Evolutionary conservation across 805 yeast genomes (phyloP), one percentile per base, ranked within the genome.

Genomic region (Candida maris): DNA sequence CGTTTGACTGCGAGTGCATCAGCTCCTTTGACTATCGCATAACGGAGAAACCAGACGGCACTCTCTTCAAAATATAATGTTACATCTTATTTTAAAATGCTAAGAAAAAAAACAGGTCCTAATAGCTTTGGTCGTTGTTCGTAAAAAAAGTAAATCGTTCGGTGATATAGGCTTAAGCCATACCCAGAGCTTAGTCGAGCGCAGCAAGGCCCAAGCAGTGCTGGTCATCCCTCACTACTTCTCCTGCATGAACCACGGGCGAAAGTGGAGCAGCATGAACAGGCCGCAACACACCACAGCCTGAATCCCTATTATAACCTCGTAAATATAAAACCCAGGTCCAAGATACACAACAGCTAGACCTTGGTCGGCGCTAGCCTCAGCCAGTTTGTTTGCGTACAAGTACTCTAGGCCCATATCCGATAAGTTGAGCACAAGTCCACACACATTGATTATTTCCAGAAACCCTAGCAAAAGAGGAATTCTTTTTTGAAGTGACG

Each of bases 1-100:
- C 62, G 24, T 51, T 53, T 10, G 68, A 67, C 10, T 29, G 42
- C 25, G 82, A 77, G 44, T 57, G 70, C 27, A 75, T 85, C 27
- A 70, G 71, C 45, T 73, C 80, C 13, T 68, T 81, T 45, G 75
- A 82, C 51, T 85, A 83, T 62, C 75, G 82, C 50, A 60, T 82
- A 38, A 77, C 83, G 3, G 81, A 70, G 54, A 68, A 66, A 49
- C 88, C 89, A 3, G 75, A 70, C 22, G 79, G 72, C 44, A 51
- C 73, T 4, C 43, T 71, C 27, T 60, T 47, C 38, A 42, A 37
- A 19, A 29, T 47, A 19, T 46, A 39, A 25, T 22, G 5, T 16
- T 18, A 16, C 14, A 9, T 8, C 20, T 17, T 28, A 17, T 8
- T 26, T 14, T 28, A 28, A 30, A 27, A 26, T 25, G 36, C 27